A percentile compares a stretch with the other conserved stretches of the same genome.
These are phyloP conservation scores for Pharnaceum exiguum DNA, from an alignment of 148 eudicot species.

Conservation along the genomic window DNA sequence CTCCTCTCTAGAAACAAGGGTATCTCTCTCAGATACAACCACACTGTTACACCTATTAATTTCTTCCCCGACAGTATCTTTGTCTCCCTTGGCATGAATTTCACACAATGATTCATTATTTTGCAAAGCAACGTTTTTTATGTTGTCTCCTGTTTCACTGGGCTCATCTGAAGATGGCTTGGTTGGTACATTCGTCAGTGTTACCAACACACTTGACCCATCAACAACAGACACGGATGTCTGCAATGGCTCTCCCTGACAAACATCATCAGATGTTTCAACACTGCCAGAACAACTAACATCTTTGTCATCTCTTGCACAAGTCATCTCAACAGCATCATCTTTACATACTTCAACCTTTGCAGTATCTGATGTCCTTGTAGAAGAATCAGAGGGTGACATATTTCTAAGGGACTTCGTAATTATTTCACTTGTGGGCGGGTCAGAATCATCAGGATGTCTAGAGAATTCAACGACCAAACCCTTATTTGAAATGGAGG, in stretches of 20 bases:
- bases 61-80: constrained; percentile 6
- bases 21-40: no score
- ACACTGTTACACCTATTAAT: no score
- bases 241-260: constrained; percentile 21
- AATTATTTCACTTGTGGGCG: constrained; percentile 12
- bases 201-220: constrained; percentile 14
- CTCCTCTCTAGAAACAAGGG: constrained; percentile 15
- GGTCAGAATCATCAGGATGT: constrained; percentile 16
- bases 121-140: constrained; percentile 1
- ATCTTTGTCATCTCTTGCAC: constrained; percentile 15
- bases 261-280: constrained; percentile 15
- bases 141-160: not conserved
- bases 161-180: constrained; percentile 4
- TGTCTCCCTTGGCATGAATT: constrained; percentile 14
- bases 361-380: constrained; percentile 12
- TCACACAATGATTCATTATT: not conserved
- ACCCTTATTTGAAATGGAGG: constrained; percentile 12
- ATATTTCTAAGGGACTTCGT: constrained; percentile 14
- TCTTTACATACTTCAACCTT: constrained; percentile 12
- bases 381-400: constrained; percentile 11
- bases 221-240: constrained; percentile 8
- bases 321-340: constrained; percentile 17
- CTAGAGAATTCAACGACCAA: constrained; percentile 18
- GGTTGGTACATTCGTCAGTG: not conserved
- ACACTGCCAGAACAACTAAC: constrained; percentile 9